Evolutionary conservation across 1,139 yeast genomes (phyloP), one percentile per base, ranked within the genome.

Genomic region (Candida gigantensis): DNA sequence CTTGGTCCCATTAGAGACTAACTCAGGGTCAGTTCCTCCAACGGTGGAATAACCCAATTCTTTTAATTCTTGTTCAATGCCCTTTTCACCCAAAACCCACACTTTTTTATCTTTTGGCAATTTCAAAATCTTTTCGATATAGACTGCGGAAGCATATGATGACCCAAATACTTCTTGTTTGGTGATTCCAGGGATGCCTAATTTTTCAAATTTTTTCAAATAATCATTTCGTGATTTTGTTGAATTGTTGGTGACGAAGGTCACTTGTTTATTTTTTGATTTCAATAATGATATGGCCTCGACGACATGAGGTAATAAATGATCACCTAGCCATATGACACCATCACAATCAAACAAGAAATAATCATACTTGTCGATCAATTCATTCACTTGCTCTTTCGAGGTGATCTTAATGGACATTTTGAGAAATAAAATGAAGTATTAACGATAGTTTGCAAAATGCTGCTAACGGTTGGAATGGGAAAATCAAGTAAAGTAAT

Each of bases 161-260:
- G 95, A 85, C 4, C 97, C 95, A 57, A 92, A 90, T 10, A 92
- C 79, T 55, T 90, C 96, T 30, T 78, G 79, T 53, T 80, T 79
- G 12, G 69, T 65, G 20, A 85, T 81, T 2, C 68, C 73, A 4
- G 58, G 51, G 39, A 90, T 74, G 1, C 97, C 97, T 42, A 87
- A 75, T 40, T 79, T 77, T 11, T 68, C 73, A 55, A 92, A 88
- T 62, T 92, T 94, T 46, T 70, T 65, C 32, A 85, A 72, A 58
- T 94, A 92, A 34, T 83, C 84, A 34, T 66, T 61, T 45, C 98
- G 72, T 2, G 96, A 84, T 60, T 92, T 92, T 24, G 97, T 87
- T 12, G 96, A 87, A 63, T 92, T 92, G 69, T 92, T 92, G 36
- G 98, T 90, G 23, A 94, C 98, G 60, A 92, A 92, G 32, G 89